Base-by-base conservation (phyloP, 345 rosid genomes). In the Euphorbia lathyris region DNA sequence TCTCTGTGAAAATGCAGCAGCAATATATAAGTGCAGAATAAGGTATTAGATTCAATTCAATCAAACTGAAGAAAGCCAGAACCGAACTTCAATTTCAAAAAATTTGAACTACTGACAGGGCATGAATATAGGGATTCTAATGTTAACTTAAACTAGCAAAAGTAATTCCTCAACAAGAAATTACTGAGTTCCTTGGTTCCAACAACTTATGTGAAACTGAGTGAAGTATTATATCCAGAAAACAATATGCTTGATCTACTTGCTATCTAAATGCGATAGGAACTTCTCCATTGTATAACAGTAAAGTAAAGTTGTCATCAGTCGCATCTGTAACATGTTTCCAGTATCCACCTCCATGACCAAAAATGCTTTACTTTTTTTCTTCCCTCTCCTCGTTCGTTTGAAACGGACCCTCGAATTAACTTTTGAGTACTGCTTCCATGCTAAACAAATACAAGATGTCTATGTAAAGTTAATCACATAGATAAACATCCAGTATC, bases 311-410 rank as follows among this genome's bases (percentile, higher is more conserved):
- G 19, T 14, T 48, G 26, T 51, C 22, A 20, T 38, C 52, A 47
- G 38, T 71, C 63, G 52, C 51, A 71, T 71, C n/a, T 70, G 17
- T 8, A 34, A 32, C 4, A 45, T 22, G 34, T 36, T 25, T 45
- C 10, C 64, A 60, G 23, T 32, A 60, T 32, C 65, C 32, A 58
- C 65, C n/a, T 20, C 34, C 7, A 51, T 17, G 23, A 34, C 4
- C 19, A 36, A 19, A 14, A 10, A 58, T 22, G 34, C 29, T 14
- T 19, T 34, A 10, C 19, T 43, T 53, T 42, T 23, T 45, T 43
- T 47, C 32, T 36, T 8, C 48, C 65, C 14, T 26, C 19, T 20
- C 47, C 66, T 5, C 40, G 1, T 19, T 17, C 25, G n/a, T n/a
- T 32, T 38, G 25, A 60, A 32, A 64, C 6, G 13, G 34, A 45